Evolutionary conservation across 83 land plant species (phyloP).

Genomic region (Picea abies): DNA sequence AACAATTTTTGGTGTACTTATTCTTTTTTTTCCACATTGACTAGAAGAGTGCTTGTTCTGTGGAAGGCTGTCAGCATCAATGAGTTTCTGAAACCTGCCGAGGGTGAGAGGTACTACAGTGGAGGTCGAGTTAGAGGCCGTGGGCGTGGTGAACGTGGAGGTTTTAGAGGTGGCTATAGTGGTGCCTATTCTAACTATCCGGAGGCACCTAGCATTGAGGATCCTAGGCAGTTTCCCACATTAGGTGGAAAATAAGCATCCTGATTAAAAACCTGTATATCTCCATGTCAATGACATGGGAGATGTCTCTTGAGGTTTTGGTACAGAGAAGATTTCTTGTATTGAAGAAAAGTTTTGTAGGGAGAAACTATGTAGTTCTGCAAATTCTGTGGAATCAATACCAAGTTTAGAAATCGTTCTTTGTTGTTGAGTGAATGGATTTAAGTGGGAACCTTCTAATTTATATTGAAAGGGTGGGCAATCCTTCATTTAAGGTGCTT

Average conservation of each 20-base stretch:
- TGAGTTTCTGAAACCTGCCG: slow-evolving; percentile 74
- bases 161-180: slow-evolving; percentile 31
- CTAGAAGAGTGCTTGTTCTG: slow-evolving; percentile 7
- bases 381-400: not conserved
- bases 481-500: not conserved
- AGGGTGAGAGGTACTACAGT: slow-evolving; percentile 44
- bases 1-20: not conserved
- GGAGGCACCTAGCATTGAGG: slow-evolving; percentile 57
- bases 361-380: slow-evolving; percentile 1
- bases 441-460: not conserved
- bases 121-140: slow-evolving; percentile 44
- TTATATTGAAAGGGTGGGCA: not conserved
- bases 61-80: slow-evolving; percentile 63
- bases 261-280: not conserved
- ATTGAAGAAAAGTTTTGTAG: slow-evolving; percentile 18
- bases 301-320: not conserved
- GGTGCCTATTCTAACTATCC: not conserved
- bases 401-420: not conserved
- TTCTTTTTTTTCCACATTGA: not conserved
- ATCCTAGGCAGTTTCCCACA: slow-evolving; percentile 66
- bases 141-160: slow-evolving; percentile 51
- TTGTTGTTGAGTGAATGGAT: too few relatives aligned
- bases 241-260: slow-evolving; percentile 49
- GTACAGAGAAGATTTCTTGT: not conserved
- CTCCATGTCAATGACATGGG: not conserved